Evolutionary conservation across 2,329 filamentous ascomycete genomes (phyloP).

Genomic region (Arthrobotrys megalospora): DNA sequence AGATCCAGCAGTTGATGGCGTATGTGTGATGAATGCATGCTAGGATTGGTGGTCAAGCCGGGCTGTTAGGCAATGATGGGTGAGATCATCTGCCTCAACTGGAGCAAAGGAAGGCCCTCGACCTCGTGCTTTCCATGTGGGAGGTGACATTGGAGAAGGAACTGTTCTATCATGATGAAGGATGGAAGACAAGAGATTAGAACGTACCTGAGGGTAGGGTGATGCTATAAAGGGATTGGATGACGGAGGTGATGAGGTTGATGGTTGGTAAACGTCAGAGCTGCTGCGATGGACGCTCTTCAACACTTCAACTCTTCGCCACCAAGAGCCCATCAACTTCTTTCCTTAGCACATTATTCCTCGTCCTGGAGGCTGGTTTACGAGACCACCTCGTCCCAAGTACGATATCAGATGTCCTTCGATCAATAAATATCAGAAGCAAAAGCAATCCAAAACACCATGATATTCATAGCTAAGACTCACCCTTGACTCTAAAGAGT

Average conservation of each 20-base stretch:
- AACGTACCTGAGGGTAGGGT: background rate
- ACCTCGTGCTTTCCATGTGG: constrained; percentile 13
- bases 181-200: background rate
- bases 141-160: background rate
- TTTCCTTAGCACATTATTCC: too few relatives aligned
- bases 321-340: background rate
- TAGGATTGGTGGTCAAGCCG: background rate
- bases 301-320: background rate
- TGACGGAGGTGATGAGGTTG: background rate
- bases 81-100: constrained; percentile 14
- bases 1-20: background rate
- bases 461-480: too few relatives aligned
- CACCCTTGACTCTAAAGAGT: too few relatives aligned
- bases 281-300: background rate
- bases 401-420: too few relatives aligned
- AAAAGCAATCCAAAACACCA: too few relatives aligned
- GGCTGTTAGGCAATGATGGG: background rate
- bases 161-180: background rate
- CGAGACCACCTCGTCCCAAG: too few relatives aligned
- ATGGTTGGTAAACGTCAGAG: background rate
- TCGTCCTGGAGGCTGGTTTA: too few relatives aligned
- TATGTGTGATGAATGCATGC: background rate
- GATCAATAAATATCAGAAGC: too few relatives aligned
- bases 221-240: background rate
- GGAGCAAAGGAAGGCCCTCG: constrained; percentile 8